Evolutionary conservation across 306 rosid genomes (phyloP).

Genomic region (Carpinus viminea): DNA sequence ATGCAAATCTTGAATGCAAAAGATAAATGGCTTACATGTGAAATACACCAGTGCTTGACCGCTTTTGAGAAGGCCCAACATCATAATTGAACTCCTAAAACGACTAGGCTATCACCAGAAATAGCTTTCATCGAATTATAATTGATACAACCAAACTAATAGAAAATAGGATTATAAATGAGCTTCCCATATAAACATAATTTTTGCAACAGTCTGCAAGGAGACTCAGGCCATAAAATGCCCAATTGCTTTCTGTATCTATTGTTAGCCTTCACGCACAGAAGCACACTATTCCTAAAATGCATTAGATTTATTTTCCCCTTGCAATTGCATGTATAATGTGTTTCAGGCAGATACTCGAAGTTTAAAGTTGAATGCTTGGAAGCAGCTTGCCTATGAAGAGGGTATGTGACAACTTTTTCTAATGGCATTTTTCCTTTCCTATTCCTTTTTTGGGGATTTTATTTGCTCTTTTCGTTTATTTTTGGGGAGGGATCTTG

Average conservation of each 20-base stretch:
- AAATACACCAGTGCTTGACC: background rate
- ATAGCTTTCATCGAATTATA: background rate
- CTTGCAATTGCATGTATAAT: conserved; percentile 26
- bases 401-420: conserved; percentile 58
- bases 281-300: background rate
- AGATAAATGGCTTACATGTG: background rate
- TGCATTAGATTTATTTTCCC: background rate
- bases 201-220: background rate
- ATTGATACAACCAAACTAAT: background rate
- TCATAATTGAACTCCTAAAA: background rate
- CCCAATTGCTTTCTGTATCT: background rate
- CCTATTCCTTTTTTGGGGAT: background rate
- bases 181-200: background rate
- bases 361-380: conserved; percentile 67
- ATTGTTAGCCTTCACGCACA: too few relatives aligned
- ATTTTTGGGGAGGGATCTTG: background rate
- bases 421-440: background rate
- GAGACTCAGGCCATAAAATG: background rate
- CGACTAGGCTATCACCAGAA: conserved; percentile 7
- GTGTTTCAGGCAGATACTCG: conserved; percentile 88
- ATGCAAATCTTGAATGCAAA: background rate
- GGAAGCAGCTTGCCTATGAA: conserved; percentile 88
- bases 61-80: background rate
- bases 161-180: background rate
- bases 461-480: background rate